Evolutionary conservation across 2,329 filamentous ascomycete genomes (phyloP), one percentile per base, ranked within the genome.

Genomic region (Penicillium sp.): DNA sequence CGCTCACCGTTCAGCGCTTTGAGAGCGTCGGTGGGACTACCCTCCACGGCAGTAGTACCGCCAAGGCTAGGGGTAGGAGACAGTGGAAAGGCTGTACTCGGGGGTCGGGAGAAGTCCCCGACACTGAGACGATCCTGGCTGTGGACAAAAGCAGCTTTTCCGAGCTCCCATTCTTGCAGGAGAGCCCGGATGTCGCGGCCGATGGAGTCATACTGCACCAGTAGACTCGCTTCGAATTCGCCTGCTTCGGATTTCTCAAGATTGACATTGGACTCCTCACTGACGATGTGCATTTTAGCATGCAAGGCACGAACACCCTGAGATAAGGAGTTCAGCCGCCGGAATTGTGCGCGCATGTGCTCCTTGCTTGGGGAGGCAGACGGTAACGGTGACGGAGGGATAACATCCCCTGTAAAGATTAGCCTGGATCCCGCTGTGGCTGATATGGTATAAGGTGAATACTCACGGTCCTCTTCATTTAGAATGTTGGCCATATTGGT

Each of bases 181-280:
- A 97, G 81, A 47, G 89, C 86, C 74, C 90, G 90, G 49, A 99
- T 84, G 72, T 99, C 95, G 28, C 89, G 84, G 2, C 95, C 95
- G 65, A 99, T 96, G 4, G 93, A 94, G 60, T 99, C 95, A 76
- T 98, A 99, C 72, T 98, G 95, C 24, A 88, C 81, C 84, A 97
- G 89, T 42, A 98, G 84, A 65, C 88, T 89, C 0, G 89, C 86
- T 0, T 91, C 92, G 17, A 97, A 85, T 67, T 96, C 91, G 4
- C 88, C 87, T 5, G 83, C 75, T 64, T 80, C 87, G 40, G 91
- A 88, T 69, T 90, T 88, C 71, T 96, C 91, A 30, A 97, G 79
- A 47, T 88, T 88, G 63, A 87, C 87, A 72, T 91, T 92, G 0
- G 93, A 96, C 76, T 97, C 93, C 76, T 99, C 95, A 54, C 92